Percentiles rank a stretch among this genome's conserved stretches.
phyloP scores from a whole-genome alignment of 257 asterid species.

The Penstemon newberryi region DNA sequence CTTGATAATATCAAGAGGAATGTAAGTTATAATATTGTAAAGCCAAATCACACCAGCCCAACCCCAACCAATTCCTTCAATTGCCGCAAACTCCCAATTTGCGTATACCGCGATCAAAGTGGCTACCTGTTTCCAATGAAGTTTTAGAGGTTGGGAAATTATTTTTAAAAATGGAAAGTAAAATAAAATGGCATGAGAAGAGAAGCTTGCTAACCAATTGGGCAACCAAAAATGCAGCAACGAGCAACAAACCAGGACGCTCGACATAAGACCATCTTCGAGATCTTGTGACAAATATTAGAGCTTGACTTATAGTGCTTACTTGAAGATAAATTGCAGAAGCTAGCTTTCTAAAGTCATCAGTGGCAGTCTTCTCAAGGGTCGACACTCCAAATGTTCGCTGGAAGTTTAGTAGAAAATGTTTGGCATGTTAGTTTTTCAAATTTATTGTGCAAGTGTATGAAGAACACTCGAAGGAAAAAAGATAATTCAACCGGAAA shows the following conservation, averaged over 20 bases:
- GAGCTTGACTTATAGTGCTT: conserved; percentile 95
- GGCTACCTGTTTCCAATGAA: conserved; percentile 62
- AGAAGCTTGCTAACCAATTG: conserved; percentile 59
- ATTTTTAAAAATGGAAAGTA: background rate
- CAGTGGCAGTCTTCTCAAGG: conserved; percentile 85
- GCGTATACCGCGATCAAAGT: conserved; percentile 94
- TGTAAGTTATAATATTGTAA: conserved; percentile 68
- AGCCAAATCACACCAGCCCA: conserved; percentile 99
- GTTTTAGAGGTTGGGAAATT: conserved; percentile 12
- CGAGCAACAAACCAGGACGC: conserved; percentile 90
- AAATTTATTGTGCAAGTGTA: background rate
- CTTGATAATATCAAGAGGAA: conserved; percentile 87
- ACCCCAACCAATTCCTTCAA: conserved; percentile 99
- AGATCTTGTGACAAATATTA: conserved; percentile 93
- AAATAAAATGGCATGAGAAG: conserved; percentile 1
- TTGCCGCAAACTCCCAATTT: conserved; percentile 91
- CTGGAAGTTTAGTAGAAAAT: conserved; percentile 40
- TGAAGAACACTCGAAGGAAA: background rate
- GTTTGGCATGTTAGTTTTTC: conserved; percentile 1
- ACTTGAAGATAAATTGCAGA: conserved; percentile 96
- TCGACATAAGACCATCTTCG: conserved; percentile 89
- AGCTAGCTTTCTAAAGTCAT: conserved; percentile 94
- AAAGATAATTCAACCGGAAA: conserved; percentile 64
- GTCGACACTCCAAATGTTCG: conserved; percentile 81
- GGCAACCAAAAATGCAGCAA: conserved; percentile 75